Conservation (phyloP, 805 yeast genomes). For the Wickerhamiella allomyrinae region DNA sequence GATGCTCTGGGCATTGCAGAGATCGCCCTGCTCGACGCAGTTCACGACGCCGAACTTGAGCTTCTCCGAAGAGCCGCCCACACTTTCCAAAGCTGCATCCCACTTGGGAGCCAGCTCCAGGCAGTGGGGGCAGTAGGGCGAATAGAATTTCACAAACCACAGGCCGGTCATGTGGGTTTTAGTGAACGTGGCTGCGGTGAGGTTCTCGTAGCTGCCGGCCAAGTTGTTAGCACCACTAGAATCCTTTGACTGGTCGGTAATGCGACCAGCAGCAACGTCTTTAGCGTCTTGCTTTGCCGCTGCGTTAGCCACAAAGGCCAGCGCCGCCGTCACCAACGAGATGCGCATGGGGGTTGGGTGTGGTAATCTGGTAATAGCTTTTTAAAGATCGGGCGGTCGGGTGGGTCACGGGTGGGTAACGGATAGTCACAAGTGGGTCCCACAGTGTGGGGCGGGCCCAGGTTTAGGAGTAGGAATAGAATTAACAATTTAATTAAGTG, state of each 20-base stretch:
- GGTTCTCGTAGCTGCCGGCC: neutral
- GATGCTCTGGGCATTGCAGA: constrained; percentile 58
- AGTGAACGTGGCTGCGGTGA: neutral
- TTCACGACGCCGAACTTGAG: constrained; percentile 59
- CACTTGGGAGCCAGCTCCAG: constrained; percentile 65
- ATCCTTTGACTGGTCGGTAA: neutral
- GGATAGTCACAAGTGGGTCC: too few species aligned
- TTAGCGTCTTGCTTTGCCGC: neutral
- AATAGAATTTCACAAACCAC: constrained; percentile 74
- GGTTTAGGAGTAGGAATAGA: too few species aligned
- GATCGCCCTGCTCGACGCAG: constrained; percentile 75
- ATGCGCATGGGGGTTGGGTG: neutral
- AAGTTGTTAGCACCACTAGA: neutral
- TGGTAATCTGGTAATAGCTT: neutral
- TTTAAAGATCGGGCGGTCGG: too few species aligned
- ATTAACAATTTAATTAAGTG: too few species aligned
- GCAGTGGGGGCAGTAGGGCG: constrained; percentile 86
- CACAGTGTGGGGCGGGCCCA: too few species aligned
- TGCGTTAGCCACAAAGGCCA: neutral
- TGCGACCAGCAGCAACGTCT: neutral
- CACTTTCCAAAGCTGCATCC: constrained; percentile 46
- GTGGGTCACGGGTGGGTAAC: too few species aligned
- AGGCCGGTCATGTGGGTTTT: constrained; percentile 29
- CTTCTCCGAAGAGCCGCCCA: constrained; percentile 27
- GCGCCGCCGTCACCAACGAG: neutral